Base-by-base conservation (phyloP, 768 basidiomycete species). In the Rhizopogon rudus region DNA sequence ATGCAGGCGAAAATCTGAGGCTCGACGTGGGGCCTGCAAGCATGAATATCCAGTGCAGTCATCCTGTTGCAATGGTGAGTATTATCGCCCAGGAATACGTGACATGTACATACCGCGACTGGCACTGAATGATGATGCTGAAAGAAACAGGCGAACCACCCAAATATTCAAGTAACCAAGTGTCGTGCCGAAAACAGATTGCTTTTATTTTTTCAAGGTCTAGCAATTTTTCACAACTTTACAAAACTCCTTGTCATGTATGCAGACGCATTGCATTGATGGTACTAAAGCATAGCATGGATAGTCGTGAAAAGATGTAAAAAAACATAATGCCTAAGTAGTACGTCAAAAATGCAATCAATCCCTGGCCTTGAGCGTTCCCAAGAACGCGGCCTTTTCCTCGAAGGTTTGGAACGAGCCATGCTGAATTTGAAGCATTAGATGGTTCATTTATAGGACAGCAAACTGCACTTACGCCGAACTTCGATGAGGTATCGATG, bases 401-500 rank as follows among this genome's bases (percentile, higher is more conserved):
- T 91, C 91, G 78, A 82, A 80, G 48, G 93, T 94, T 81, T 98
- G 94, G 93, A 95, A 97, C 46, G 89, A 86, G 67, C 94, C 94
- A 69, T 97, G 95, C 90, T 91, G 61, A 20, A 64, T 46, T 58
- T 51, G 42, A 52, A 46, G 51, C 41, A 51, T 25, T 44, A 55
- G 33, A 28, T 50, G 52, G 51, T 44, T 29, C 6, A 3, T 28
- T 25, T 6, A 22, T 13, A 35, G 31, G 44, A 22, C 8, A 54
- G 45, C 43, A n/a, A 20, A 31, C 14, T 52, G 29, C 16, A 81
- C 87, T 63, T 84, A 91, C 90, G 64, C 95, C 93, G 76, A 93
- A 94, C 76, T 97, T 97, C 74, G 92, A 95, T 42, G 93, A 91
- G 35, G 96, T 98, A 70, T 96, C 94, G 82, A 98, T 96, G 80